Evolutionary conservation across 257 asterid genomes (phyloP), one percentile per base, ranked within the genome.

Genomic region (Fraxinus anomala): DNA sequence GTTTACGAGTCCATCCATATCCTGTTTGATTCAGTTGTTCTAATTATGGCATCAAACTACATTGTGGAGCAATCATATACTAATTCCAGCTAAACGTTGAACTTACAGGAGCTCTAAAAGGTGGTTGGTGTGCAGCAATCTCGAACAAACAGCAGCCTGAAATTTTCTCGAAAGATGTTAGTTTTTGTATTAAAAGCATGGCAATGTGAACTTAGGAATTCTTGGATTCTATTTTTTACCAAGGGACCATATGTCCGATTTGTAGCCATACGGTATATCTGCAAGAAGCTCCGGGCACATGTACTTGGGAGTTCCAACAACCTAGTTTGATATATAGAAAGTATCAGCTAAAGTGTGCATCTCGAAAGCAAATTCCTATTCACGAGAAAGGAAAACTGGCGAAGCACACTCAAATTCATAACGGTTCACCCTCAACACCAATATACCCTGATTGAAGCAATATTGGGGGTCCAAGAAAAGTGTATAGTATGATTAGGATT

Each of bases 221-320:
- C n/a, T 79, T 39, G 17, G 8, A 19, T 78, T 42, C 21, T 56
- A 26, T 16, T 24, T 65, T 69, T 84, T 88, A 95, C 98, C 99
- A 6, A 96, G 91, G 7, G 97, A 92, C 98, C 99, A 96, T 78
- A 93, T 88, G 85, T 93, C 98, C 19, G 98, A 93, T 88, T 93
- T 96, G 84, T 96, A 96, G 82, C 99, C 96, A 74, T 93, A 96
- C 8, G 99, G 98, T 77, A 86, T 84, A 73, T 89, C 91, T 14
- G 91, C 85, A 83, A 96, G 93, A 81, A 95, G 94, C 90, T 96
- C 99, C 21, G 99, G 99, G 85, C 97, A 93, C 94, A 96, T 93
- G 85, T 95, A 91, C 70, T 89, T 93, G 40, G 97, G 89, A n/a
- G 91, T 93, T 26, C 97, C 98, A 40, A 87, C 93, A 69, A 85